Base-by-base conservation (phyloP, 2,329 filamentous ascomycete genomes). In the Cladosporium austrohemisphaericum region DNA sequence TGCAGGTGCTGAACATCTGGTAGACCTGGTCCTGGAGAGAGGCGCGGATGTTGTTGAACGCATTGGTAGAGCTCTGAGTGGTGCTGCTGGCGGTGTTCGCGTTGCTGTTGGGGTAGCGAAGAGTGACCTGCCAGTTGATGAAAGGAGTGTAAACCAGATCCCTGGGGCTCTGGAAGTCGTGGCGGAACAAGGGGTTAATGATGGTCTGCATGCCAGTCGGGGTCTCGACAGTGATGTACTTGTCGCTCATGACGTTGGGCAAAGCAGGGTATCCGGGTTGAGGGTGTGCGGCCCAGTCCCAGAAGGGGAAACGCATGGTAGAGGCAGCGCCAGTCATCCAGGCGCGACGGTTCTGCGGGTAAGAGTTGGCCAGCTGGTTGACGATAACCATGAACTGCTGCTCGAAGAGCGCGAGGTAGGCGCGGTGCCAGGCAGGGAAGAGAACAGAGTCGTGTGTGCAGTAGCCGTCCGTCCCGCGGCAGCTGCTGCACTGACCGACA, bases 381-480 rank as follows among this genome's bases (percentile, higher is more conserved):
- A 59, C 64, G 16, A 61, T 38, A 19, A 53, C 53, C 45, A 65
- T 44, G 50, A 66, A 61, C 33, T 60, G 49, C 52, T 66, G 64
- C 55, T 66, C 64, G 50, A 61, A 65, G 8, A 65, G 56, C 16
- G 62, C 63, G 50, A 62, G 57, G 52, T 63, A 66, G 37, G 56
- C 49, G 33, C 64, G 62, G 51, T 66, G 64, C 62, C 62, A 66
- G 2, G 56, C 45, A 16, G 64, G 63, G 56, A 66, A 66, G 18
- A 63, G 60, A n/a, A 63, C 49, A 3, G 61, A 64, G 32, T 60
- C 54, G 58, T 66, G 64, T n/a, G 61, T 59, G 56, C 64, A 66
- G 53, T 66, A 66, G n/a, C 64, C 64, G 36, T 61, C 55, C 28
- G 58, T 52, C 36, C 55, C 57, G n/a, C 50, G 37, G 45, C 61